phyloP scores from a whole-genome alignment of 83 land plant species.

The Diphasiastrum complanatum region DNA sequence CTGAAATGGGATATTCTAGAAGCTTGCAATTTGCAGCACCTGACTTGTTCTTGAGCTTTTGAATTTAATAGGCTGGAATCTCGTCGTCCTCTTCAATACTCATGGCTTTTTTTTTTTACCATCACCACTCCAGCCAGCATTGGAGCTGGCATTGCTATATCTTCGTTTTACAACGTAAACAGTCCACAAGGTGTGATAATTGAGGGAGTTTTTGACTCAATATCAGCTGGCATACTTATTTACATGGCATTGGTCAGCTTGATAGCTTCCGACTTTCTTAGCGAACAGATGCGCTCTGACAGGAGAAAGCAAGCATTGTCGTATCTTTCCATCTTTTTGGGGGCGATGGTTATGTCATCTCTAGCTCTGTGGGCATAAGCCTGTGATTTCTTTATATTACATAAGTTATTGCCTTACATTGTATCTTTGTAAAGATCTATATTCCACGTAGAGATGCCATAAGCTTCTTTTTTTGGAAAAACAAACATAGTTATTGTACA shows the following conservation, averaged over 20 bases:
- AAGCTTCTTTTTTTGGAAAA: no score
- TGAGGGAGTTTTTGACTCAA: constrained; percentile 50
- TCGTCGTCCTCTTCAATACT: constrained; percentile 18
- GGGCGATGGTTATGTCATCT: constrained; percentile 54
- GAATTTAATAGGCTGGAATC: constrained; percentile 33
- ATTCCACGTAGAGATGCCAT: no score
- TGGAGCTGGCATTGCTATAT: constrained; percentile 43
- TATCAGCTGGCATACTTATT: constrained; percentile 55
- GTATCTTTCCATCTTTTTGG: constrained; percentile 38
- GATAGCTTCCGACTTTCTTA: constrained; percentile 55
- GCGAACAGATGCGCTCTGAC: constrained; percentile 37
- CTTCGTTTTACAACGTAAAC: constrained; percentile 41
- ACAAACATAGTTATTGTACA: no score
- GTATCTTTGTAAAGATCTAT: no score
- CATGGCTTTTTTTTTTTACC: constrained; percentile 52
- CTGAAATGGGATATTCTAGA: no score
- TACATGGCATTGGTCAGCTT: constrained; percentile 68
- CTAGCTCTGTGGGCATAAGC: constrained; percentile 72
- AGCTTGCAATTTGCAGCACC: not conserved
- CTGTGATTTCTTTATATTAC: no score
- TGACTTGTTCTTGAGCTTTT: not conserved
- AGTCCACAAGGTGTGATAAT: constrained; percentile 41
- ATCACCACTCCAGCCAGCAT: constrained; percentile 65
- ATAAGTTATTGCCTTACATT: no score
- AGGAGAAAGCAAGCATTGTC: constrained; percentile 31